Evolutionary conservation across 148 eudicot genomes (phyloP).

Genomic region (Camellia lanceoleosa): DNA sequence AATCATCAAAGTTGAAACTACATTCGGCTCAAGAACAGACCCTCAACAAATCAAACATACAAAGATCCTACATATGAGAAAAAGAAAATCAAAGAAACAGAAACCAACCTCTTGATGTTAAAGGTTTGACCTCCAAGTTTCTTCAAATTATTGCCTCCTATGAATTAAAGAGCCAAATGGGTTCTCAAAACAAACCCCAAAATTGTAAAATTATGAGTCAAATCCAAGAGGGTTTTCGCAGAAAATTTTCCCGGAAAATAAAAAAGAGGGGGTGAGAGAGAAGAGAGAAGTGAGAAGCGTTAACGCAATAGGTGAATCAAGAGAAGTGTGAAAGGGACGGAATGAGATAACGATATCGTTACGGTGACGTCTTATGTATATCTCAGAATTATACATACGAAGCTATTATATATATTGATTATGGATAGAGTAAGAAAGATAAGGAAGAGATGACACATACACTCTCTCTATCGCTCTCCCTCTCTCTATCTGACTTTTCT

Average conservation of each 20-base stretch:
- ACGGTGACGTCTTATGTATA: background rate
- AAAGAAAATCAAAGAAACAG: slow-evolving; percentile 3
- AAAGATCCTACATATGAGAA: background rate
- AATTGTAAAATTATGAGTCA: background rate
- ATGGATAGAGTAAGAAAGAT: background rate
- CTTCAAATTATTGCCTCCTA: background rate
- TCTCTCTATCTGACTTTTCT: background rate
- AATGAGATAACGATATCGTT: background rate
- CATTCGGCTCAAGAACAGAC: background rate
- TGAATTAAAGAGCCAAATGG: background rate
- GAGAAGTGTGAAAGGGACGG: no score
- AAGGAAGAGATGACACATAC: background rate
- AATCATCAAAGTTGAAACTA: background rate
- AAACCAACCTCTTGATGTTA: slow-evolving; percentile 9
- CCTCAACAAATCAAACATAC: background rate
- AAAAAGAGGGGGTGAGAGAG: background rate
- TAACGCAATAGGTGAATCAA: background rate
- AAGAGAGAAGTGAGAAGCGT: background rate
- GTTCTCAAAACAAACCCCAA: background rate
- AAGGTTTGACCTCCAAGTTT: background rate
- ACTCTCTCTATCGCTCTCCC: background rate
- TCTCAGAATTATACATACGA: background rate
- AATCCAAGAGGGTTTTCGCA: background rate
- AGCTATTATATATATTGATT: no score
- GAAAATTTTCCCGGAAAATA: background rate